A percentile compares a stretch with the other conserved stretches of the same genome.
Evolutionary conservation across 352 stramenopile species (phyloP).

Genomic region (Pythium dissimile): DNA sequence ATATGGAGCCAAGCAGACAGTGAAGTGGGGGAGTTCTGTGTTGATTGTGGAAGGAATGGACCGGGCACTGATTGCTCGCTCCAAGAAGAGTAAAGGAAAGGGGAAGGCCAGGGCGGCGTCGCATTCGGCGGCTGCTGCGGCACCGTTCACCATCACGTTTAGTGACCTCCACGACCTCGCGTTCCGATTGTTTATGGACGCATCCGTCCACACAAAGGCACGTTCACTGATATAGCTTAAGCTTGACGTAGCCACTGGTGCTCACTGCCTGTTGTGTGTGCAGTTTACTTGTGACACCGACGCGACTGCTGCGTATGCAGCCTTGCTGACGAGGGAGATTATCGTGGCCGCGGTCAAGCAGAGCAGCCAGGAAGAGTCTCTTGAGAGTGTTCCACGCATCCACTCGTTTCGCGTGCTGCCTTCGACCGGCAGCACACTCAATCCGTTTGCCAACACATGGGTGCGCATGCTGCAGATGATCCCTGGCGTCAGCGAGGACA

Average conservation of each 20-base stretch:
- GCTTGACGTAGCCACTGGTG: no score
- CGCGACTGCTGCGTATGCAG: constrained; percentile 48
- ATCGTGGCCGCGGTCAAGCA: constrained; percentile 36
- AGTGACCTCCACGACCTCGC: constrained; percentile 55
- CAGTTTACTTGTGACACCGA: constrained; percentile 57
- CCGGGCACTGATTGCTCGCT: constrained; percentile 35
- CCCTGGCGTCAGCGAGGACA: constrained; percentile 68
- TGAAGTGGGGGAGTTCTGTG: constrained; percentile 22
- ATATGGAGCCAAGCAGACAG: constrained; percentile 18
- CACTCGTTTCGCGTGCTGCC: constrained; percentile 57
- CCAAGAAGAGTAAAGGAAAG: constrained; percentile 34
- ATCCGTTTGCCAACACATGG: constrained; percentile 55
- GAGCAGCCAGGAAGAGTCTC: constrained; percentile 42
- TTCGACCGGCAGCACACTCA: constrained; percentile 34
- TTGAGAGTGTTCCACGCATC: constrained; percentile 54
- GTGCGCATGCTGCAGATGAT: constrained; percentile 80
- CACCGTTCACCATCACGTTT: constrained; percentile 29
- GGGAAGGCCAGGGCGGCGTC: not conserved
- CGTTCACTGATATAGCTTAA: not conserved
- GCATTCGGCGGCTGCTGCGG: not conserved
- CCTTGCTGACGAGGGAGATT: constrained; percentile 53
- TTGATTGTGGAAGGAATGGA: constrained; percentile 65
- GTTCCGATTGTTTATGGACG: constrained; percentile 69
- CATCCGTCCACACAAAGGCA: constrained; percentile 48
- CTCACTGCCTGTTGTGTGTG: not conserved